A percentile compares a stretch with the other conserved stretches of the same genome.
Conservation (phyloP, 768 basidiomycete genomes). For the Coprinellus aureogranulatus region DNA sequence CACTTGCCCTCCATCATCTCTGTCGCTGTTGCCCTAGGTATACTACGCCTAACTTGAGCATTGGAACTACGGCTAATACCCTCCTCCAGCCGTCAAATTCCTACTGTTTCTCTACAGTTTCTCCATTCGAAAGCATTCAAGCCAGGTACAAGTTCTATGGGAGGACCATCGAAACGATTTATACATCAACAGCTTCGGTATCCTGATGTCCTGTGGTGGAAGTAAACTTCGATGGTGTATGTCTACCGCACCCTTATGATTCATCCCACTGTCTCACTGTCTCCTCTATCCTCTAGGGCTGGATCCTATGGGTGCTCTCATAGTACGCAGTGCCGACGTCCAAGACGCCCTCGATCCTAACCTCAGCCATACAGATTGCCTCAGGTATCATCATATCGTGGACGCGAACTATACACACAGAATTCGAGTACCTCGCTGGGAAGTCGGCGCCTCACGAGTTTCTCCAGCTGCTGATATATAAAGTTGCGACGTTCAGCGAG, state of each 20-base stretch:
- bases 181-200: constrained; percentile 78
- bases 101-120: constrained; percentile 85
- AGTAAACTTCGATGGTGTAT: constrained; percentile 82
- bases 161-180: constrained; percentile 94
- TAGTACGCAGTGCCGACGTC: no score
- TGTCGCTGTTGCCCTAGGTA: constrained; percentile 81
- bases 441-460: constrained; percentile 92
- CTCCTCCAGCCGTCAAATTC: constrained; percentile 69
- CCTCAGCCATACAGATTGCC: no score
- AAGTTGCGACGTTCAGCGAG: constrained; percentile 83
- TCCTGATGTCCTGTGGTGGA: constrained; percentile 81
- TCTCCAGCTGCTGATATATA: constrained; percentile 88
- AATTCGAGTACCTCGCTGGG: constrained; percentile 88
- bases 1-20: constrained; percentile 82
- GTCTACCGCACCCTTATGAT: constrained; percentile 6
- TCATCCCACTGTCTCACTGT: neutral
- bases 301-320: constrained; percentile 75
- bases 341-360: no score
- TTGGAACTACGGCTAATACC: neutral
- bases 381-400: constrained; percentile 75
- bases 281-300: constrained; percentile 44
- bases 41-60: no score
- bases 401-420: constrained; percentile 69
- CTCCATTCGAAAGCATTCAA: constrained; percentile 73
- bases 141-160: constrained; percentile 94